Base-by-base conservation (phyloP, 768 basidiomycete genomes). In the Tulasnella sp. region DNA sequence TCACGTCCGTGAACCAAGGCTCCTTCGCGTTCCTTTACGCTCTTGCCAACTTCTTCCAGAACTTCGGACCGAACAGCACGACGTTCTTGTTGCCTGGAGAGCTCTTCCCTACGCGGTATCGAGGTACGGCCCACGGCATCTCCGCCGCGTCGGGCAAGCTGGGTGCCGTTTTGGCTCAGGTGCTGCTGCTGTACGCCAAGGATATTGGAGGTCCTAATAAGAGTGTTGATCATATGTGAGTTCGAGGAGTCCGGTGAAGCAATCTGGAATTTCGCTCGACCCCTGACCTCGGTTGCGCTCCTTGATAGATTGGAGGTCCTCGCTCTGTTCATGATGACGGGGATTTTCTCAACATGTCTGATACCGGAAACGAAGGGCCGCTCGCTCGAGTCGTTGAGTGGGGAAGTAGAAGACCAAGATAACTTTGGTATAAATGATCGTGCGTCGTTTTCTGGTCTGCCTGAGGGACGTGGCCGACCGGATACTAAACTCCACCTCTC, bases 151-250 rank as follows among this genome's bases (percentile, higher is more conserved):
- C 84, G 2, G 85, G 85, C 34, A 86, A 86, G 82, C 83, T 86
- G 78, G 85, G 85, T n/a, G 85, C 85, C 71, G 85, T 86, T 80
- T 79, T 86, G 75, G 85, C 85, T 38, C 85, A 86, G 80, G 85
- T 86, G 75, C 82, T 84, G 31, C 73, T 77, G 48, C 76, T 77
- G 56, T 52, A 40, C 85, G 46, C 83, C 82, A 58, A 85, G 56
- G 76, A 77, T 39, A 62, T 58, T 84, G 42, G 73, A 36, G 71
- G 71, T 36, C 40, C 5, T 19, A 72, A 72, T 36, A 72, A 72
- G 71, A 72, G 71, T n/a, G 24, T 72, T 10, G 71, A 72, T 34
- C 71, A 72, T 42, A 36, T 72, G 71, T 72, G 71, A 14, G 71
- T 58, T 27, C 46, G 18, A 19, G n/a, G n/a, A n/a, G n/a, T n/a